These are phyloP conservation scores for Mallotus nudiflorus DNA, from an alignment of 345 rosid species.

Conservation along the genomic window DNA sequence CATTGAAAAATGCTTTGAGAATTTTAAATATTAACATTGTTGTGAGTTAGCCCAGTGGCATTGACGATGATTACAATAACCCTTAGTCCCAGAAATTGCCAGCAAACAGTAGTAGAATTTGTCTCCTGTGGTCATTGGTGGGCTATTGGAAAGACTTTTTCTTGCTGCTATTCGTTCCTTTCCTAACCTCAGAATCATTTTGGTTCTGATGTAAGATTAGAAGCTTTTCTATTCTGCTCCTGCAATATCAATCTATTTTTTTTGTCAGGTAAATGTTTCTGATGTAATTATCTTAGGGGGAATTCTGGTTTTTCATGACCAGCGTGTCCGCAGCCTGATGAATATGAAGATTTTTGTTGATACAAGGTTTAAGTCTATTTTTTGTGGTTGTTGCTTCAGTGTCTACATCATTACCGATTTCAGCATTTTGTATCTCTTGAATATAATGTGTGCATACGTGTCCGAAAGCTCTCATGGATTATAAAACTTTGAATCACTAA, in stretches of 20 bases:
- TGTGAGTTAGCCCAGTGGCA: too few species aligned
- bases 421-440: neutral
- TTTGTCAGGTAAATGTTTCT: slow-evolving; percentile 84
- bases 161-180: neutral
- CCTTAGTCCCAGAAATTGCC: neutral
- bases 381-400: slow-evolving; percentile 6
- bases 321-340: slow-evolving; percentile 85
- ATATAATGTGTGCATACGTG: neutral
- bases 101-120: too few species aligned
- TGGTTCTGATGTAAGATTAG: too few species aligned
- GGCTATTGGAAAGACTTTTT: neutral
- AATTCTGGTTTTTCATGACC: slow-evolving; percentile 92
- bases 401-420: neutral
- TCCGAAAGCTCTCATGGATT: neutral
- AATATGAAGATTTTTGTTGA: slow-evolving; percentile 98
- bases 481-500: neutral
- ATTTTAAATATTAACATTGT: too few species aligned
- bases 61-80: neutral
- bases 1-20: too few species aligned
- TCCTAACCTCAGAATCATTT: neutral
- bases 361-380: slow-evolving; percentile 57
- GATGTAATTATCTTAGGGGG: slow-evolving; percentile 99
- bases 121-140: neutral
- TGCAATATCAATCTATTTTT: neutral
- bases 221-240: neutral